Evolutionary conservation across 2,329 filamentous ascomycete genomes (phyloP), one percentile per base, ranked within the genome.

Genomic region (Alternaria sp.): DNA sequence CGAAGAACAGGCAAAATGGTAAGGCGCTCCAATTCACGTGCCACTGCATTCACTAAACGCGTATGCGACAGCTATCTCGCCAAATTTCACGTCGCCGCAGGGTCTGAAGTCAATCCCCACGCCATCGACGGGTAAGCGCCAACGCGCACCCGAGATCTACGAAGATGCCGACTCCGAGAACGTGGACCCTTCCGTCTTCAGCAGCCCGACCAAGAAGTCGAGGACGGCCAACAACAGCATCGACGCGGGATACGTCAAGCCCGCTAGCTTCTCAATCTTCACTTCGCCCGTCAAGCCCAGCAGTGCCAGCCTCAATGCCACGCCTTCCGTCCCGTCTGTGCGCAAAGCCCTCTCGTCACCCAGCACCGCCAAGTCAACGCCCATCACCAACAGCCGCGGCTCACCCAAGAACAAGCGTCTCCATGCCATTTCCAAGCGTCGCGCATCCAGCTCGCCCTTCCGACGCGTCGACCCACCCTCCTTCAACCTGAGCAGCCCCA

Each of bases 1-100:
- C 89, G 51, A 94, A 93, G 83, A 94, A 94, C 78, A 85, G 89
- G 78, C 91, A 94, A 73, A 86, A 86, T 81, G 82, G 84, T 86
- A 82, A 70, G 77, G 28, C 22, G n/a, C 47, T 24, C 56, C 34
- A 6, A 22, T 54, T 38, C 28, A 38, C 41, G 26, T 42, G 16
- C 43, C 20, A 43, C 46, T 38, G n/a, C 30, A 42, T 53, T 52
- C 18, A 61, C 68, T 74, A 64, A 76, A 69, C 69, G 56, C 55
- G 52, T 60, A n/a, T 56, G 52, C 57, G 30, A 34, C 47, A 80
- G 69, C 79, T 62, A 60, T 79, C 69, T 51, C 46, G n/a, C 32
- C 76, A 46, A 64, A 67, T 39, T 71, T 78, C 70, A 72, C 70
- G 59, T 75, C 72, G 46, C 70, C 69, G 18, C 54, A 57, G 32